A percentile compares a stretch with the other conserved stretches of the same genome.
phyloP scores from a whole-genome alignment of 768 basidiomycete genomes.

The Astraeus odoratus region DNA sequence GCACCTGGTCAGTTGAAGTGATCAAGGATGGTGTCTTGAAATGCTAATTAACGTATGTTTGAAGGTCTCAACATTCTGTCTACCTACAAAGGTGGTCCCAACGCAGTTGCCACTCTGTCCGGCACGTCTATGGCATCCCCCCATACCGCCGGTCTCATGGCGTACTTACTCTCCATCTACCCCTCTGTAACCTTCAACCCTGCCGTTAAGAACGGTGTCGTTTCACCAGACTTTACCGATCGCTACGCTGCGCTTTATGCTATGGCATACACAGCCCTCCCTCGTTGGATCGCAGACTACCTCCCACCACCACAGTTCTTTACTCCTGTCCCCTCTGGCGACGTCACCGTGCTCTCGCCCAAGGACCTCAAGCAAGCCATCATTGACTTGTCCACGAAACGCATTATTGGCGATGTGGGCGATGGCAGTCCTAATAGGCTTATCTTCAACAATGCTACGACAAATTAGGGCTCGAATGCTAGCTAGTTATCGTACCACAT shows the following conservation, averaged over 20 bases:
- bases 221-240: slow-evolving; percentile 28
- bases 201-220: slow-evolving; percentile 29
- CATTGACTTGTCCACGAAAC: slow-evolving; percentile 48
- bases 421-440: slow-evolving; percentile 59
- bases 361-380: slow-evolving; percentile 72
- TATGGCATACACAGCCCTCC: slow-evolving; percentile 47
- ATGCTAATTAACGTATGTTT: slow-evolving; percentile 3
- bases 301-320: slow-evolving; percentile 48
- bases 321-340: slow-evolving; percentile 37
- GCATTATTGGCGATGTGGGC: slow-evolving; percentile 41
- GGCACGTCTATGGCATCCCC: slow-evolving; percentile 96
- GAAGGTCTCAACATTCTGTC: slow-evolving; percentile 80
- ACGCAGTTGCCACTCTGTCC: slow-evolving; percentile 68
- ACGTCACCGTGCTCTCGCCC: slow-evolving; percentile 47
- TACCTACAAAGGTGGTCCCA: slow-evolving; percentile 65
- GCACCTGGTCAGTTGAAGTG: slow-evolving; percentile 65
- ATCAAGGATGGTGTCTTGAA: neutral
- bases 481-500: too few species aligned
- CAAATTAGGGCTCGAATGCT: slow-evolving; percentile 5
- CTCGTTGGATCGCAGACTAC: slow-evolving; percentile 50
- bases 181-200: slow-evolving; percentile 61
- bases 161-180: slow-evolving; percentile 89
- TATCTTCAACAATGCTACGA: slow-evolving; percentile 76
- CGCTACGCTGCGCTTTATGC: slow-evolving; percentile 45
- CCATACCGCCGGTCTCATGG: slow-evolving; percentile 82